These are phyloP conservation scores for Phytopythium ostracodes DNA, from an alignment of 352 stramenopile genomes.

Conservation along the genomic window DNA sequence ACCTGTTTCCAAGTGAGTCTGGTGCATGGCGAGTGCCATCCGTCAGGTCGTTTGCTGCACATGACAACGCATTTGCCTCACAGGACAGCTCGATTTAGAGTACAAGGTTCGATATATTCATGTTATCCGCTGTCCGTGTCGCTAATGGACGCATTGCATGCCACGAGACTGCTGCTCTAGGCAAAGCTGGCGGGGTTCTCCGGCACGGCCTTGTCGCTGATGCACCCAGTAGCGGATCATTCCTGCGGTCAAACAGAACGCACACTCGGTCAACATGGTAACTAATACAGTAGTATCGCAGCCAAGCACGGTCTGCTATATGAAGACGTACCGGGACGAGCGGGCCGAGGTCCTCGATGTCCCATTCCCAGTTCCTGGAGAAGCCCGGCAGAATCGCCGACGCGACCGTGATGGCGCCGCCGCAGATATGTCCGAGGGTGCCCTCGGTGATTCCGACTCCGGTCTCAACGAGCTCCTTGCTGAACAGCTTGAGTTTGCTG, in stretches of 20 bases:
- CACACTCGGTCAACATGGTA: background rate
- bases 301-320: no score
- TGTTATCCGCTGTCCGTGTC: no score
- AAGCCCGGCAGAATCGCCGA: slow-evolving; percentile 5
- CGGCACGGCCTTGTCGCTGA: background rate
- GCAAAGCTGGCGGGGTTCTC: background rate
- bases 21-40: no score
- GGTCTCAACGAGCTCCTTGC: background rate
- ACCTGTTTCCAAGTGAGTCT: no score
- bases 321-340: slow-evolving; percentile 3
- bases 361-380: slow-evolving; percentile 7
- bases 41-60: no score
- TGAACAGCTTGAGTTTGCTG: slow-evolving; percentile 2
- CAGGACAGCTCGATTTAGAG: no score
- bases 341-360: slow-evolving; percentile 10
- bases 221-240: slow-evolving; percentile 4
- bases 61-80: no score
- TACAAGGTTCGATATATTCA: no score
- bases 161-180: background rate
- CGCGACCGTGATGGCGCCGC: slow-evolving; percentile 8
- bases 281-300: no score
- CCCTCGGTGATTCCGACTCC: background rate
- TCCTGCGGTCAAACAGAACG: background rate
- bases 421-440: slow-evolving; percentile 1
- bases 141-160: no score